A percentile compares a stretch with the other conserved stretches of the same genome.
Conservation (phyloP, 2,329 filamentous ascomycete genomes). For the Microcyclospora pomicola region DNA sequence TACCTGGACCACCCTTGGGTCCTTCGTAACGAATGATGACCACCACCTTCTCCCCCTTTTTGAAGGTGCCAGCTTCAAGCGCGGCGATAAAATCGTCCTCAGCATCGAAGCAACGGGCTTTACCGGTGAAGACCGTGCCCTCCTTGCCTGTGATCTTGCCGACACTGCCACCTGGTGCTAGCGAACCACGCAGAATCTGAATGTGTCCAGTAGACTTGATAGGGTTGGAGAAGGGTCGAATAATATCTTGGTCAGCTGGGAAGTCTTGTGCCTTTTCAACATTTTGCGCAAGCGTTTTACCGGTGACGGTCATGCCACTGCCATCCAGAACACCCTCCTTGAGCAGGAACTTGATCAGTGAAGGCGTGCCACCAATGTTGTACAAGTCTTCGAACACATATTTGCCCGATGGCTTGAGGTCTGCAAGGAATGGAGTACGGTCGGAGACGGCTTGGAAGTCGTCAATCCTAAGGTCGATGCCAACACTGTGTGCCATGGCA, state of each 20-base stretch:
- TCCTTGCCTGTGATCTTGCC: conserved; percentile 70
- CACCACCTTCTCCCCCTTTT: conserved; percentile 63
- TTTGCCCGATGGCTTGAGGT: conserved; percentile 39
- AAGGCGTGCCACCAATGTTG: conserved; percentile 37
- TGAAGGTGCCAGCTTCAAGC: conserved; percentile 30
- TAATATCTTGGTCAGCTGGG: conserved; percentile 55
- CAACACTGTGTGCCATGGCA: conserved; percentile 37
- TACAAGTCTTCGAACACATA: conserved; percentile 48
- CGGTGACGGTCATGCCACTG: conserved; percentile 36
- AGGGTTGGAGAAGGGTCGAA: conserved; percentile 52
- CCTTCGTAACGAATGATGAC: conserved; percentile 64
- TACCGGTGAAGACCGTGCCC: conserved; percentile 52
- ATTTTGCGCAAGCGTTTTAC: conserved; percentile 37
- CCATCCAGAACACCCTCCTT: conserved; percentile 37
- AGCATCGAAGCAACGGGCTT: conserved; percentile 55
- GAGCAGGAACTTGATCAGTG: conserved; percentile 37
- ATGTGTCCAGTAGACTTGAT: conserved; percentile 61
- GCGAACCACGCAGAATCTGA: conserved; percentile 55
- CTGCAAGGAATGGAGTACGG: conserved; percentile 37
- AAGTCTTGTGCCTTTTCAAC: conserved; percentile 45
- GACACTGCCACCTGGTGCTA: conserved; percentile 56
- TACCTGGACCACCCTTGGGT: conserved; percentile 59
- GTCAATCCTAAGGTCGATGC: conserved; percentile 35
- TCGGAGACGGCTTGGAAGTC: conserved; percentile 39
- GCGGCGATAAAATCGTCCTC: conserved; percentile 57